Percentiles rank a stretch among this genome's conserved stretches.
Conservation (phyloP, 2,329 filamentous ascomycete genomes). For the Fonsecaea pugnacius region DNA sequence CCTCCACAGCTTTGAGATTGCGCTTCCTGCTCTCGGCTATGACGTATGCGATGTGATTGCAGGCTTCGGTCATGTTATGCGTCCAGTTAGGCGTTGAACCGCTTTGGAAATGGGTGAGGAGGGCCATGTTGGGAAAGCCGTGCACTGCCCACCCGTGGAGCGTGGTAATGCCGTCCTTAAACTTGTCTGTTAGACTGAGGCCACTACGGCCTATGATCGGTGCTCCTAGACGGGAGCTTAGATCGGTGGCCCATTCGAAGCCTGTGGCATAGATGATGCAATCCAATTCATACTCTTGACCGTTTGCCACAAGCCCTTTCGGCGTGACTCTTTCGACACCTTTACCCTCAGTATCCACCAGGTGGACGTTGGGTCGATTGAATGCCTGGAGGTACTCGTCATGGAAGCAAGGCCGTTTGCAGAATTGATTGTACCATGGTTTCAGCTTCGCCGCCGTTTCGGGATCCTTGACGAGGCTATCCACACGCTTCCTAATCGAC, state of each 20-base stretch:
- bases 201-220: slow-evolving; percentile 39
- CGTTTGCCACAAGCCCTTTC: slow-evolving; percentile 54
- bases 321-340: slow-evolving; percentile 55
- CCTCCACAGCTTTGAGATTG: slow-evolving; percentile 23
- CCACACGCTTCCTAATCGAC: slow-evolving; percentile 49
- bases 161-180: slow-evolving; percentile 30
- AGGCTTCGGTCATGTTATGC: slow-evolving; percentile 30
- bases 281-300: slow-evolving; percentile 55
- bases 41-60: slow-evolving; percentile 28
- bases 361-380: slow-evolving; percentile 62
- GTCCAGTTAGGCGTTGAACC: slow-evolving; percentile 29
- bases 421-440: slow-evolving; percentile 65
- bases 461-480: slow-evolving; percentile 56
- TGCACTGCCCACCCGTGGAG: slow-evolving; percentile 28
- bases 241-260: slow-evolving; percentile 40
- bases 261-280: slow-evolving; percentile 55
- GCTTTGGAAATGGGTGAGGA: slow-evolving; percentile 22
- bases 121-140: slow-evolving; percentile 30
- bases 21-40: slow-evolving; percentile 22
- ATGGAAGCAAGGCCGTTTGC: slow-evolving; percentile 65
- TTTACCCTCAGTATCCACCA: slow-evolving; percentile 63
- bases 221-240: slow-evolving; percentile 30
- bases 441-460: slow-evolving; percentile 53
- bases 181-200: slow-evolving; percentile 36
- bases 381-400: slow-evolving; percentile 60